Base-by-base conservation (phyloP, 1,284 basidiomycete genomes). In the Microbotryum scabiosae region DNA sequence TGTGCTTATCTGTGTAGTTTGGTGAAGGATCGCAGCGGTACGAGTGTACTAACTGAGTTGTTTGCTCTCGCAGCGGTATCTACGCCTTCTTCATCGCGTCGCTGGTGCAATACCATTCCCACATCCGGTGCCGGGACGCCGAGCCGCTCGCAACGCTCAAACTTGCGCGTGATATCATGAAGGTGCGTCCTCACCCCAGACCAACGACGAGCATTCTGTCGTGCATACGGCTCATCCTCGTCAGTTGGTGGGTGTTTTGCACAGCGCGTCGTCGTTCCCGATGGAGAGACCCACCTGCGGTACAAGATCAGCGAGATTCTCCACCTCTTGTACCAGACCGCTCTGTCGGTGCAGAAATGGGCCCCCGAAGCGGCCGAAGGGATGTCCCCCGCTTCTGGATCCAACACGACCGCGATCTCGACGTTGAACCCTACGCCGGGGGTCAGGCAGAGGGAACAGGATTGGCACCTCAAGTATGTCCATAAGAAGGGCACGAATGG, bases 41-140 rank as follows among this genome's bases (percentile, higher is more conserved):
- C 87, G 90, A 70, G 77, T 28, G 76, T 85, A 59, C 88, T 93
- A 71, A 91, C 94, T 73, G 83, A 88, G 25, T 86, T 89, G 84
- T 79, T 91, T 71, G 74, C 91, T 7, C 14, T 41, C 36, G 36
- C 36, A 41, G 36, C 51, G 84, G 89, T 51, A 83, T 88, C 2
- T 97, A 97, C 73, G 84, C 88, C 45, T 85, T 87, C n/a, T 92
- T 90, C 21, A 87, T 86, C 16, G 91, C 88, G 74, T 88, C 89
- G 5, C 80, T 96, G 66, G 85, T 94, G 49, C 90, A 93, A 87
- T 94, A 94, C 71, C 90, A 96, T 71, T 91, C 89, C 0, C 96
- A 87, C 83, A 90, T 89, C 12, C 81, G 91, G 55, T 80, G 88
- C 51, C 83, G 86, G 67, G 89, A 93, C 70, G 75, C 79, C 2